Evolutionary conservation across 345 rosid species (phyloP).

Genomic region (Corchorus capsularis): DNA sequence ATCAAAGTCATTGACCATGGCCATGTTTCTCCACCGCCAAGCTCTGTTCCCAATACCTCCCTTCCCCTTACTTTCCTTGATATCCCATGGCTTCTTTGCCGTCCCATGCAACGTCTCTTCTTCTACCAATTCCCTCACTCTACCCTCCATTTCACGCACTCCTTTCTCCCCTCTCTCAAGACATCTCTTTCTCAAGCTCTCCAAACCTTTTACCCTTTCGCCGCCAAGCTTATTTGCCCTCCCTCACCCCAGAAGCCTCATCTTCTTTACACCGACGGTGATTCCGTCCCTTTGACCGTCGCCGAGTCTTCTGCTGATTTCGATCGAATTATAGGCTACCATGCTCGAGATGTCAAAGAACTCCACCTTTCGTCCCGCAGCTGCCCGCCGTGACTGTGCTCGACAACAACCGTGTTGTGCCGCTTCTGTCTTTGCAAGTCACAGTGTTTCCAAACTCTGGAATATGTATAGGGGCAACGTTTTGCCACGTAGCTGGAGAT

Average conservation of each 20-base stretch:
- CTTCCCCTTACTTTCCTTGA: slow-evolving; percentile 52
- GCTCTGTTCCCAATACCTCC: slow-evolving; percentile 30
- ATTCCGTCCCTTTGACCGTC: slow-evolving; percentile 32
- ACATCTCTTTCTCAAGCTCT: slow-evolving; percentile 50
- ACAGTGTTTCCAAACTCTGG: slow-evolving; percentile 41
- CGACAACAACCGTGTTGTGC: slow-evolving; percentile 11
- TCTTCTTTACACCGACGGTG: slow-evolving; percentile 34
- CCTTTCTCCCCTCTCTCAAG: slow-evolving; percentile 41
- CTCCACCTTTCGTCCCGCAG: slow-evolving; percentile 33
- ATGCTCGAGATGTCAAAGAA: slow-evolving; percentile 25
- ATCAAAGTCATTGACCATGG: slow-evolving; percentile 23
- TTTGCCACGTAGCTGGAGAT: slow-evolving; percentile 35
- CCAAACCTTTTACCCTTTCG: slow-evolving; percentile 48
- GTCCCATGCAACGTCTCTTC: slow-evolving; percentile 32
- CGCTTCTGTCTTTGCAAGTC: slow-evolving; percentile 35
- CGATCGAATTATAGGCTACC: slow-evolving; percentile 15
- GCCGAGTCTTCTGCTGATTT: slow-evolving; percentile 43
- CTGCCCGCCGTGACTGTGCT: slow-evolving; percentile 14
- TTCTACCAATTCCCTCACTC: slow-evolving; percentile 40
- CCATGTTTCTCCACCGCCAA: slow-evolving; percentile 38
- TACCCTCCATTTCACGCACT: slow-evolving; percentile 26
- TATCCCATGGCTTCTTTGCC: slow-evolving; percentile 27
- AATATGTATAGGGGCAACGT: slow-evolving; percentile 32
- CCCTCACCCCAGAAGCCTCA: slow-evolving; percentile 33
- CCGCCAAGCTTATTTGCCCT: slow-evolving; percentile 31